These are phyloP conservation scores for Candida morakotiae DNA, from an alignment of 805 yeast species.

Conservation along the genomic window DNA sequence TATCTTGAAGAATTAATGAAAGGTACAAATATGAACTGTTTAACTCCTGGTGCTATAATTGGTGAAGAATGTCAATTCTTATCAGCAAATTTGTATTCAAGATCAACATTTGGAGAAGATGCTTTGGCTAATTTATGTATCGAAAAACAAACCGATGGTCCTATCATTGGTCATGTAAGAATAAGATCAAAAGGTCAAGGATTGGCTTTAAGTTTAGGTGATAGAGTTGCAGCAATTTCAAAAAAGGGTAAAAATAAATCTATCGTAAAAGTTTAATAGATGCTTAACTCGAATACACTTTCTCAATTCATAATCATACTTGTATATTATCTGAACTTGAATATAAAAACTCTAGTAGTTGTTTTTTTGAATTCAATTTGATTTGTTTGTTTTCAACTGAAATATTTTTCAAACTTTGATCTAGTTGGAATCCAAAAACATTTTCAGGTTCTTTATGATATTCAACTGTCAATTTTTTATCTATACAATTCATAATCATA, in stretches of 20 bases:
- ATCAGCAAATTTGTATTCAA: slow-evolving; percentile 90
- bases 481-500: slow-evolving; percentile 6
- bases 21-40: slow-evolving; percentile 90
- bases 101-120: slow-evolving; percentile 94
- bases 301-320: too few relatives aligned
- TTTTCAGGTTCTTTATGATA: slow-evolving; percentile 14
- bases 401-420: slow-evolving; percentile 15
- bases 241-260: slow-evolving; percentile 33
- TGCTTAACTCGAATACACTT: too few relatives aligned
- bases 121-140: slow-evolving; percentile 94
- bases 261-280: slow-evolving; percentile 4
- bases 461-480: slow-evolving; percentile 6
- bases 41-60: slow-evolving; percentile 88
- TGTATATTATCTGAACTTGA: neutral
- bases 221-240: slow-evolving; percentile 82
- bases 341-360: slow-evolving; percentile 5
- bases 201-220: slow-evolving; percentile 90
- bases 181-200: slow-evolving; percentile 98
- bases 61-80: slow-evolving; percentile 88
- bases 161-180: slow-evolving; percentile 89
- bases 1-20: slow-evolving; percentile 72
- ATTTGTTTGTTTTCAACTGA: slow-evolving; percentile 12
- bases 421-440: slow-evolving; percentile 14
- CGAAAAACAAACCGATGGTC: slow-evolving; percentile 72
- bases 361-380: slow-evolving; percentile 7